Evolutionary conservation across 108 stramenopile species (phyloP).

Genomic region (Conticribra guillardii): DNA sequence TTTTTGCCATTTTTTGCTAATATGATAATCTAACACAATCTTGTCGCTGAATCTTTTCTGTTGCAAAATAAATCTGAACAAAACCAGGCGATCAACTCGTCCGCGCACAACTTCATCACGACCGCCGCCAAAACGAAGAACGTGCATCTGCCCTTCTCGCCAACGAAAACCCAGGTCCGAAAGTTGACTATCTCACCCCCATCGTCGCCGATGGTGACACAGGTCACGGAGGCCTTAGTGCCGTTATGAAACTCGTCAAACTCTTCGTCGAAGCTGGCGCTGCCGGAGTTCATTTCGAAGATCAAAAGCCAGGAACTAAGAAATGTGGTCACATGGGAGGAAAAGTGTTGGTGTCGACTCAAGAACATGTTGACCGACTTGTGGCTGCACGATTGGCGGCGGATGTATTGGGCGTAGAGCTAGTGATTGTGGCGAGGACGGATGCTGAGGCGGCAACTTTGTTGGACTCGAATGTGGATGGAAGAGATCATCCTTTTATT

Average conservation of each 20-base stretch:
- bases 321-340: conserved; percentile 98
- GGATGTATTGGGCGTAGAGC: conserved; percentile 88
- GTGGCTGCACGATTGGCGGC: conserved; percentile 91
- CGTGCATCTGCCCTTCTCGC: conserved; percentile 65
- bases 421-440: conserved; percentile 91
- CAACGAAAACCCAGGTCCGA: conserved; percentile 61
- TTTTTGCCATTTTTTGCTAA: no score
- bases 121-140: conserved; percentile 91
- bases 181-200: conserved; percentile 92
- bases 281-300: conserved; percentile 85
- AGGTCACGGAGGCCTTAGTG: conserved; percentile 88
- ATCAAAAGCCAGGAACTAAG: conserved; percentile 95
- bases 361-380: conserved; percentile 95
- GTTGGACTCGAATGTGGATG: conserved; percentile 93
- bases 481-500: conserved; percentile 97
- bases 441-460: conserved; percentile 98
- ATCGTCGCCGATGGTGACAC: conserved; percentile 97
- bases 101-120: conserved; percentile 92
- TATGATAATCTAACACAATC: neutral
- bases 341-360: conserved; percentile 92
- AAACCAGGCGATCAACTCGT: conserved; percentile 90
- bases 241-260: conserved; percentile 96
- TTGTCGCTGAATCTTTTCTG: neutral
- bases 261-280: conserved; percentile 96
- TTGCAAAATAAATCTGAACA: conserved; percentile 10